Evolutionary conservation across 2,329 filamentous ascomycete species (phyloP).

Genomic region (Ophiocordyceps camponoti-saundersi): DNA sequence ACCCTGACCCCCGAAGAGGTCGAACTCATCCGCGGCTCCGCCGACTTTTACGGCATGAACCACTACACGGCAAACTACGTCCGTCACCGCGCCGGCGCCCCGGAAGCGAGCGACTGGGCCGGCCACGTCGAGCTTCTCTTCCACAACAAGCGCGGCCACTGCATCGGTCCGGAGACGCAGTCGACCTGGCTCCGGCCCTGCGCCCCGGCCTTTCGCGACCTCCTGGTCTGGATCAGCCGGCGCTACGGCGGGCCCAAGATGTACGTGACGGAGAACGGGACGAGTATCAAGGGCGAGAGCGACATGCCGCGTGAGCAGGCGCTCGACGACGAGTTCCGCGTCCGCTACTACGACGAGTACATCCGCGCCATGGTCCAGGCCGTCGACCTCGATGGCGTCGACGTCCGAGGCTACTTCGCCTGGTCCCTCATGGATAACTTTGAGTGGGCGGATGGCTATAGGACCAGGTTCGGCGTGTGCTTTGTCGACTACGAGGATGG

Average conservation of each 20-base stretch:
- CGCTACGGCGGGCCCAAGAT: constrained; percentile 63
- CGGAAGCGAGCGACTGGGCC: constrained; percentile 48
- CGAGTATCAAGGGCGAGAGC: constrained; percentile 69
- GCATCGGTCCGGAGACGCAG: constrained; percentile 69
- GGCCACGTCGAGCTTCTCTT: constrained; percentile 62
- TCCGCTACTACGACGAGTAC: constrained; percentile 64
- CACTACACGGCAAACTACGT: constrained; percentile 85
- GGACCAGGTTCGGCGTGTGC: constrained; percentile 70
- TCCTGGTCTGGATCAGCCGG: constrained; percentile 61
- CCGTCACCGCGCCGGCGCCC: constrained; percentile 46
- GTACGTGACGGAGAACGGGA: constrained; percentile 82
- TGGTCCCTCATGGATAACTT: constrained; percentile 89
- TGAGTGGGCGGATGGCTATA: constrained; percentile 83
- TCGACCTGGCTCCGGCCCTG: constrained; percentile 66
- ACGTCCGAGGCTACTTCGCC: constrained; percentile 66
- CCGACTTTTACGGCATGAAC: constrained; percentile 93
- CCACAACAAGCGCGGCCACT: constrained; percentile 53
- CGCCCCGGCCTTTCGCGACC: constrained; percentile 57
- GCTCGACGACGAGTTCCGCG: constrained; percentile 66
- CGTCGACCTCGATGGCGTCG: constrained; percentile 52
- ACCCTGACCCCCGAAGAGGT: constrained; percentile 56
- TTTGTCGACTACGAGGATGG: constrained; percentile 68
- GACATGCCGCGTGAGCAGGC: constrained; percentile 54
- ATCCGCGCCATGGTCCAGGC: constrained; percentile 62
- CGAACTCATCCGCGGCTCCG: constrained; percentile 64